Conservation (phyloP, 768 basidiomycete genomes). For the Candolleomyces eurysporus region DNA sequence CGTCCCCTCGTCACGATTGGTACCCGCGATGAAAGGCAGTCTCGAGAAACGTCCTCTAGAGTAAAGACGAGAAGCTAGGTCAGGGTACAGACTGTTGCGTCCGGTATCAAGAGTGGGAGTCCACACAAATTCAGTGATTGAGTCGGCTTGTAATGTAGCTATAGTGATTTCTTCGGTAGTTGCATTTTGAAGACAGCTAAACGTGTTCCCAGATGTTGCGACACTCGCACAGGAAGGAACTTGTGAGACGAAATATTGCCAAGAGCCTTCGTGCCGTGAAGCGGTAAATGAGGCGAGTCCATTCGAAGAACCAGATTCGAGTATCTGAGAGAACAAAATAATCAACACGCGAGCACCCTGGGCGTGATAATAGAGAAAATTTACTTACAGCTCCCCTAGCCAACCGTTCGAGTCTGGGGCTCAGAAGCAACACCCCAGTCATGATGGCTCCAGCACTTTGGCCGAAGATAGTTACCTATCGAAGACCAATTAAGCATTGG, state of each 20-base stretch:
- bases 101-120: too few species aligned
- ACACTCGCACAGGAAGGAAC: too few species aligned
- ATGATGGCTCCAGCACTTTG: conserved; percentile 56
- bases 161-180: conserved; percentile 22
- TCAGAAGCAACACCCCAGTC: conserved; percentile 36
- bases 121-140: conserved; percentile 20
- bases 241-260: conserved; percentile 36
- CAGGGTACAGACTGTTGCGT: too few species aligned
- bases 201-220: conserved; percentile 26
- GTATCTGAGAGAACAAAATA: conserved; percentile 28
- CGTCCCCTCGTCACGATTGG: conserved; percentile 39
- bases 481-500: too few species aligned
- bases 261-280: conserved; percentile 28
- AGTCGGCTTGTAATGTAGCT: conserved; percentile 10
- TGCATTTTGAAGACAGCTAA: conserved; percentile 28
- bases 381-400: conserved; percentile 33
- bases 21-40: conserved; percentile 46
- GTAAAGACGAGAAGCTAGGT: too few species aligned
- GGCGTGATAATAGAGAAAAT: background rate
- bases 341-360: too few species aligned
- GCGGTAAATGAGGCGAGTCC: conserved; percentile 30
- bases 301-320: conserved; percentile 40
- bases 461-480: conserved; percentile 50
- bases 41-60: conserved; percentile 24
- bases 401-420: conserved; percentile 28